A percentile compares a stretch with the other conserved stretches of the same genome.
Conservation (phyloP, 2,329 filamentous ascomycete genomes). For the Simplicillium sp. region DNA sequence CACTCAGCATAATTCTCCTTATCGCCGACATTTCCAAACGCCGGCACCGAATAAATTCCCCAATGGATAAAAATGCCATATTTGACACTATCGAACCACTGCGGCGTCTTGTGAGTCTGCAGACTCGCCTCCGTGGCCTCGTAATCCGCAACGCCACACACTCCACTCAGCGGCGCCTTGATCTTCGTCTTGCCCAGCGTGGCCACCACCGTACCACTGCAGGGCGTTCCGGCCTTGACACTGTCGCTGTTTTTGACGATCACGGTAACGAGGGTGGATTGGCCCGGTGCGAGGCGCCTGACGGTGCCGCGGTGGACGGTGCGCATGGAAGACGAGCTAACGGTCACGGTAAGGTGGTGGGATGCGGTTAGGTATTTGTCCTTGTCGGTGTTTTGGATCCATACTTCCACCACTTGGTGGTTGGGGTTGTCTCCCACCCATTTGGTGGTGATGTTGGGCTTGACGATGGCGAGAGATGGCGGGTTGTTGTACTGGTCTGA, state of each 20-base stretch:
- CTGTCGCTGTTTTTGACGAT: constrained; percentile 8
- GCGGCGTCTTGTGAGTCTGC: constrained; percentile 30
- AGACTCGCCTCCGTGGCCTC: constrained; percentile 15
- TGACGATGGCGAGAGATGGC: constrained; percentile 1
- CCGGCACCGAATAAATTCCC: constrained; percentile 45
- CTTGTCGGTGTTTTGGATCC: constrained; percentile 6
- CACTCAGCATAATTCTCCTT: constrained; percentile 33
- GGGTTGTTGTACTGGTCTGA: background rate
- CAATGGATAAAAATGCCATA: constrained; percentile 54
- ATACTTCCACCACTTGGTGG: constrained; percentile 7
- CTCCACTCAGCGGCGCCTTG: background rate
- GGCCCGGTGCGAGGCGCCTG: constrained; percentile 7
- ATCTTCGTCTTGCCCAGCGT: background rate
- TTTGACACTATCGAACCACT: constrained; percentile 46
- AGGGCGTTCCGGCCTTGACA: constrained; percentile 3
- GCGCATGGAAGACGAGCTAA: constrained; percentile 3
- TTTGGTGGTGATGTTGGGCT: constrained; percentile 6
- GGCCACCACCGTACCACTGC: constrained; percentile 3
- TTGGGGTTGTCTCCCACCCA: constrained; percentile 5
- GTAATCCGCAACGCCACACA: constrained; percentile 2
- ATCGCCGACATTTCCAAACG: constrained; percentile 37
- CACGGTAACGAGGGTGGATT: constrained; percentile 5
- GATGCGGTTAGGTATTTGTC: constrained; percentile 1
- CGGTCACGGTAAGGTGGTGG: constrained; percentile 1
- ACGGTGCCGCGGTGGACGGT: constrained; percentile 5